Base-by-base conservation (phyloP, 1,284 basidiomycete species). In the Apiotrichum sp. region DNA sequence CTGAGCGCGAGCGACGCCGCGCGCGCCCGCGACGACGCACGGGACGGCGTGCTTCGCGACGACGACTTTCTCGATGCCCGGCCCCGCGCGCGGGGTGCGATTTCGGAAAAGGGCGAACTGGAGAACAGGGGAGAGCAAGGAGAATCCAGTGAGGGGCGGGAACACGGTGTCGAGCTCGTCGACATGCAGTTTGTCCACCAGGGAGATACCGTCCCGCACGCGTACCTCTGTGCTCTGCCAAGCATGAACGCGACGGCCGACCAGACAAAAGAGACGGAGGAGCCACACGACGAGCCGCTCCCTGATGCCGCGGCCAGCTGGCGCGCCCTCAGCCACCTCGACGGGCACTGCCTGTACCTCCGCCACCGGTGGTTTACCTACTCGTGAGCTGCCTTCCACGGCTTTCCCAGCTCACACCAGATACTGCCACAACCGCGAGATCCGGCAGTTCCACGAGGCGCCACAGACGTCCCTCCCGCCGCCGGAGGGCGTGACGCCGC, bases 341-440 rank as follows among this genome's bases (percentile, higher is more conserved):
- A 77, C n/a, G 73, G 71, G 2, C 67, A 69, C 35, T 80, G 79
- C 57, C 57, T 80, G 42, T 79, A 78, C 57, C 64, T 66, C 8
- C 71, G 68, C 45, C 72, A 78, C 57, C 73, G 86, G 41, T 97
- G 93, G 93, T 96, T 95, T 78, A 96, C 92, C 43, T 96, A 95
- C 76, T 86, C 89, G 57, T 77, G 45, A 58, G 74, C 35, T 64
- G 14, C 51, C 64, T 9, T 1, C 9, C 16, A 6, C 8, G 2
- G n/a, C 9, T n/a, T 32, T 7, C 2, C 2, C 1, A 6, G 13
- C 55, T 55, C 16, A 47, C 16, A 11, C 36, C 55, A 75, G 74
- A 11, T 95, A 95, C 77, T 95, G 92, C 78, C 91, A 93, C 77
- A 87, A 89, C 76, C 82, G 84, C 58, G 84, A 90, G 76, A 87